Percentiles rank a stretch among this genome's conserved stretches.
phyloP scores from a whole-genome alignment of 148 eudicot genomes.

The Rhododendron vialii region DNA sequence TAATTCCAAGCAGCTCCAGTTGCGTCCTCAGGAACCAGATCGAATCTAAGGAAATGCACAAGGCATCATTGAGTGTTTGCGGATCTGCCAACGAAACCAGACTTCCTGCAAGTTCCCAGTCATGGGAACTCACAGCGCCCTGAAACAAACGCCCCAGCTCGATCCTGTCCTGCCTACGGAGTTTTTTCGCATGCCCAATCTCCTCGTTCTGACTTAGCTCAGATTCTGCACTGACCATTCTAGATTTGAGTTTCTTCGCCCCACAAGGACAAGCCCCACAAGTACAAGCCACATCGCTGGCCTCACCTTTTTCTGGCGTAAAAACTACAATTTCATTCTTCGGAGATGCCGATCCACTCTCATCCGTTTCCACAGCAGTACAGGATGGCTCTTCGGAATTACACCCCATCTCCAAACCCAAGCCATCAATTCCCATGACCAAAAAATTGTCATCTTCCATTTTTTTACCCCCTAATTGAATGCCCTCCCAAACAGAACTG shows the following conservation, averaged over 20 bases:
- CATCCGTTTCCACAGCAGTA: constrained; percentile 68
- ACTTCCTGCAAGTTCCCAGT: constrained; percentile 81
- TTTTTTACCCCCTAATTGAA: neutral
- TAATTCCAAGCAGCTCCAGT: constrained; percentile 63
- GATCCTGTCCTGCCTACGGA: constrained; percentile 75
- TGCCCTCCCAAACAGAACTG: constrained; percentile 2
- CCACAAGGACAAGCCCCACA: constrained; percentile 40
- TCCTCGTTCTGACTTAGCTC: constrained; percentile 40
- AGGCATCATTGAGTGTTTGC: constrained; percentile 76
- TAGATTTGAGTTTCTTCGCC: constrained; percentile 51
- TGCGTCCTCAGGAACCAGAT: constrained; percentile 86
- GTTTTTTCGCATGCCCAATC: constrained; percentile 51
- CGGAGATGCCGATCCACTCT: constrained; percentile 21
- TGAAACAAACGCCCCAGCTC: constrained; percentile 72
- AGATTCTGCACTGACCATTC: constrained; percentile 25
- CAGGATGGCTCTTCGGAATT: constrained; percentile 30
- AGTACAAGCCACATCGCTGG: constrained; percentile 55
- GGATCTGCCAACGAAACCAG: constrained; percentile 72
- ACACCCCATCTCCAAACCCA: constrained; percentile 22
- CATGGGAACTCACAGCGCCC: constrained; percentile 75
- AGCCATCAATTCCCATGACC: constrained; percentile 19
- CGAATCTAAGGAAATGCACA: constrained; percentile 90
- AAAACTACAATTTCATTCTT: constrained; percentile 32
- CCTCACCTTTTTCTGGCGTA: constrained; percentile 52
- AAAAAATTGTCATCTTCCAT: constrained; percentile 34